Base-by-base conservation (phyloP, 2,329 filamentous ascomycete genomes). In the Ambrosiella xylebori region DNA sequence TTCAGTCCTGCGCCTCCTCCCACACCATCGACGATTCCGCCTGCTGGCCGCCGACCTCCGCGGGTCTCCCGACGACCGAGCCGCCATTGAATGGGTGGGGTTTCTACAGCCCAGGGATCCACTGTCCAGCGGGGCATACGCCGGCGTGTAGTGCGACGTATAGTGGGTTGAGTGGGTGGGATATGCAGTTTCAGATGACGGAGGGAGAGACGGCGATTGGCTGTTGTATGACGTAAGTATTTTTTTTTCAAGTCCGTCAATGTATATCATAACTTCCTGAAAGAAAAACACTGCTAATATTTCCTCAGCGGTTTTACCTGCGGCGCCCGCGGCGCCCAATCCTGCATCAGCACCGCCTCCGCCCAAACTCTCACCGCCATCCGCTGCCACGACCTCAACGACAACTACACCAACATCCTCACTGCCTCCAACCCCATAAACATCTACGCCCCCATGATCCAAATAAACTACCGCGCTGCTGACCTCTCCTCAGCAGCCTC, bases 21-120 rank as follows among this genome's bases (percentile, higher is more conserved):
- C 17, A 40, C 9, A 55, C 53, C 3, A 19, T 55, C 17, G 53
- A 55, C 17, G 38, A 55, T 15, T 51, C 47, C 6, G 19, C 53
- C 7, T 55, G 53, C 37, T 55, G 53, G 53, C 53, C 53, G 19
- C 27, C 53, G 1, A 55, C 53, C 3, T 54, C 50, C 5, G 19
- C 7, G 17, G 57, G 57, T 17, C 50, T 54, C 7, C n/a, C 41
- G 40, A 58, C 50, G 9, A 37, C 57, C n/a, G 41, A 36, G 12
- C 57, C 52, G 27, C 57, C 57, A 11, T 44, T 58, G 38, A 53
- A 58, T 9, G 66, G 65, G 17, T 64, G 66, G 65, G 66, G 67
- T 2, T 67, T 67, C 57, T 67, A 68, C 59, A 67, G 65, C 8
- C 66, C 66, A 0, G 66, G 66, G 2, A 44, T 66, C 1, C 49